Percentiles rank a stretch among this genome's conserved stretches.
These are phyloP conservation scores for Erigeron canadensis DNA, from an alignment of 129 eudicot genomes.

Conservation along the genomic window DNA sequence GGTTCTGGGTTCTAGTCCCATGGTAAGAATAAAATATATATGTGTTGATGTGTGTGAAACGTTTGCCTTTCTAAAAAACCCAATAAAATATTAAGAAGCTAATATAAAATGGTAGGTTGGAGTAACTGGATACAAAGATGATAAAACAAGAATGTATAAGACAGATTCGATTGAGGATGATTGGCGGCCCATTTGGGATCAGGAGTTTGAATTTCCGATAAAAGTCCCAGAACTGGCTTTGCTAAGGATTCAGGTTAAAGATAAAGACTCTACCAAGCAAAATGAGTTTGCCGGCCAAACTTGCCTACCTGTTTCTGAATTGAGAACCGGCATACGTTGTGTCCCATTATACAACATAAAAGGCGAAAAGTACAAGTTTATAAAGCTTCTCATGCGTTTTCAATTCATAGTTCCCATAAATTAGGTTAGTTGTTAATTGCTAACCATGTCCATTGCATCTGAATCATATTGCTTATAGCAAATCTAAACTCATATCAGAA, in stretches of 20 bases:
- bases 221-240: constrained; percentile 78
- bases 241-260: constrained; percentile 55
- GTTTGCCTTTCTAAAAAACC: background rate
- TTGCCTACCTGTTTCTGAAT: constrained; percentile 68
- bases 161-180: constrained; percentile 53
- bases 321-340: constrained; percentile 68
- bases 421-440: constrained; percentile 5
- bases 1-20: too few relatives aligned
- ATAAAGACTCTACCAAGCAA: constrained; percentile 42
- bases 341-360: constrained; percentile 51
- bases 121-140: constrained; percentile 58
- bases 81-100: background rate
- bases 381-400: constrained; percentile 79
- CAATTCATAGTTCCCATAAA: constrained; percentile 29
- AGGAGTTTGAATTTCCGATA: constrained; percentile 61
- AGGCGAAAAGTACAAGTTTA: constrained; percentile 55
- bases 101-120: constrained; percentile 41
- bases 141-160: constrained; percentile 33
- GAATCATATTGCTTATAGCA: background rate
- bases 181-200: constrained; percentile 73
- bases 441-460: constrained; percentile 1
- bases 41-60: background rate
- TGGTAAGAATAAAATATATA: too few relatives aligned
- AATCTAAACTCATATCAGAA: background rate
- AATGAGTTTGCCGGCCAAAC: constrained; percentile 84